Conservation (phyloP, 139 green algal species). For the Chlamydomonas incerta region DNA sequence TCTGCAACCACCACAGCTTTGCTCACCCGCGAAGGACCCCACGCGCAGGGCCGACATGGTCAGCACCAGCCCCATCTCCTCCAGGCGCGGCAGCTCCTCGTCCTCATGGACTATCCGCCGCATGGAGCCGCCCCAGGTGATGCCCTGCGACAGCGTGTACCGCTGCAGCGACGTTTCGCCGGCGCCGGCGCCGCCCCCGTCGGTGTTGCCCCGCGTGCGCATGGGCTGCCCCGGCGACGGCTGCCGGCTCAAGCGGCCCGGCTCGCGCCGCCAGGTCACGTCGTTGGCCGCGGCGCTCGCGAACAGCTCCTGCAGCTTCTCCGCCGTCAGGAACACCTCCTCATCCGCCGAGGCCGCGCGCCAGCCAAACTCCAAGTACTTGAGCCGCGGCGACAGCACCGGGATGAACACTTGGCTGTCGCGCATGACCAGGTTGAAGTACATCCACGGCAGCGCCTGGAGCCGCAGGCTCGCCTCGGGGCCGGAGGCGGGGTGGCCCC, state of each 20-base stretch:
- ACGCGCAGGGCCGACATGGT: conserved; percentile 70
- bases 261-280: too few species aligned
- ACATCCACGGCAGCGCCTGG: conserved; percentile 73
- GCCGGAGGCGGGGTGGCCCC: conserved; percentile 41
- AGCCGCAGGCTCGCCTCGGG: conserved; percentile 50
- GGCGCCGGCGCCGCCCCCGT: too few species aligned
- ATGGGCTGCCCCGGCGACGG: too few species aligned
- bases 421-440: conserved; percentile 82
- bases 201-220: too few species aligned
- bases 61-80: conserved; percentile 72
- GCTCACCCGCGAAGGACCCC: conserved; percentile 58
- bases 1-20: background rate
- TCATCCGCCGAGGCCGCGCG: background rate
- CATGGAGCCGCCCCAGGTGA: background rate
- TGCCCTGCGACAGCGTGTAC: too few species aligned
- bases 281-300: background rate
- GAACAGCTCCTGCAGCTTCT: conserved; percentile 42
- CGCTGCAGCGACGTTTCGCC: too few species aligned
- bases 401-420: conserved; percentile 72
- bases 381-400: conserved; percentile 49
- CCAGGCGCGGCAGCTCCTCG: conserved; percentile 45
- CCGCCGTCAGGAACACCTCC: conserved; percentile 7
- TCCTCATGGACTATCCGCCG: background rate
- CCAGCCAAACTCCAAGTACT: background rate
- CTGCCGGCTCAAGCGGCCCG: too few species aligned